phyloP scores from a whole-genome alignment of 306 rosid genomes.

The Hippophae tibetana region DNA sequence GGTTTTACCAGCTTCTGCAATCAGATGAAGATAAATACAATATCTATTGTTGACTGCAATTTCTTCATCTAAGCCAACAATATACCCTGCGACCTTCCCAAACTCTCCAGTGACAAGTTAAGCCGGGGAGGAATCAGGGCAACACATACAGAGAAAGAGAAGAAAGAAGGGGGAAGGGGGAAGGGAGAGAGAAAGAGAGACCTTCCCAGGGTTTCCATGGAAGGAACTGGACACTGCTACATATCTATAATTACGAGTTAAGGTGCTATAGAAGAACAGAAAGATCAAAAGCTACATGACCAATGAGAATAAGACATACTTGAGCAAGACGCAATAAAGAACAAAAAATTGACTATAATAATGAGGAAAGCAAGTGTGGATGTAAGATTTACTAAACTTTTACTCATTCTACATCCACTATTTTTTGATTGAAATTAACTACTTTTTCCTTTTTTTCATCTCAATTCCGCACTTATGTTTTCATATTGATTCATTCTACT shows the following conservation, averaged over 20 bases:
- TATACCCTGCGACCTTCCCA: slow-evolving; percentile 54
- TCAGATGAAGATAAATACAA: not conserved
- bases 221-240: slow-evolving; percentile 85
- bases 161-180: no score
- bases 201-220: slow-evolving; percentile 99
- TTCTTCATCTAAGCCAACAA: not conserved
- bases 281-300: slow-evolving; percentile 9
- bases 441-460: no score
- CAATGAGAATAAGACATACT: slow-evolving; percentile 7
- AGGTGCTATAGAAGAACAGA: slow-evolving; percentile 25
- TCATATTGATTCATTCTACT: no score
- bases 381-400: no score
- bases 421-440: no score
- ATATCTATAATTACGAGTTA: slow-evolving; percentile 57
- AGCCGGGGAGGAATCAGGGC: no score
- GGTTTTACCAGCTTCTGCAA: slow-evolving; percentile 15
- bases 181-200: not conserved
- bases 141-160: no score
- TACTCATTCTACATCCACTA: no score
- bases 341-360: not conserved
- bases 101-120: no score
- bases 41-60: not conserved
- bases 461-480: not conserved
- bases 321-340: slow-evolving; percentile 1
- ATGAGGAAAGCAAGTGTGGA: no score